Evolutionary conservation across 169 alveolate genomes (phyloP), one percentile per base, ranked within the genome.

Genomic region (Plasmodium ovale): DNA sequence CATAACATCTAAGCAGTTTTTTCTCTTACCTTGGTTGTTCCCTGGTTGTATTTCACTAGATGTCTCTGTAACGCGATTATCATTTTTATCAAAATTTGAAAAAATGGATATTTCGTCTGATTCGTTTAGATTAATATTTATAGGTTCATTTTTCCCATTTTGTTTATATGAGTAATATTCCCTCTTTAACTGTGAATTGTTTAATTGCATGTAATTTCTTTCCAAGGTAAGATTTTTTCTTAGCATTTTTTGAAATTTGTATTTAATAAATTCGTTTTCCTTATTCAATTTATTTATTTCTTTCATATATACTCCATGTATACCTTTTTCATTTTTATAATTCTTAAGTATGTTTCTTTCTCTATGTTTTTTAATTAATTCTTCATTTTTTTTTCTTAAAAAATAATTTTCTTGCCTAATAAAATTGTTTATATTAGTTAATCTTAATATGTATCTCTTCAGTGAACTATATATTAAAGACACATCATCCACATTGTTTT

Each of bases 251-350:
- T 79, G 72, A 47, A 49, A 58, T 47, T 79, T 62, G 42, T 79
- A 65, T 65, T 79, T 79, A 7, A 79, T 64, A 58, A 79, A 79
- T 25, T 79, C 89, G 35, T 79, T 79, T 79, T 79, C 82, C 25
- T 79, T 56, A 42, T 70, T 79, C 47, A 79, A 56, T 65, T 64
- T 37, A 58, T 64, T 68, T 21, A 79, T 64, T 67, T 79, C 69
- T 14, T 65, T 25, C 37, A 62, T 35, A 58, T 68, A 79, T 42
- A 35, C 19, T 14, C 58, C 68, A 56, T 65, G 59, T 21, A 58
- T 51, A 19, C 58, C 59, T 10, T 64, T 65, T 65, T 49, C 56
- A 65, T 47, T 51, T 21, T 47, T 6, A 70, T 19, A 25, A 9
- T 23, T 10, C 9, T 42, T 51, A 7, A 19, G 9, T 31, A 37